These are phyloP conservation scores for Blastobotrys attinorum DNA, from an alignment of 805 yeast species.

Conservation along the genomic window DNA sequence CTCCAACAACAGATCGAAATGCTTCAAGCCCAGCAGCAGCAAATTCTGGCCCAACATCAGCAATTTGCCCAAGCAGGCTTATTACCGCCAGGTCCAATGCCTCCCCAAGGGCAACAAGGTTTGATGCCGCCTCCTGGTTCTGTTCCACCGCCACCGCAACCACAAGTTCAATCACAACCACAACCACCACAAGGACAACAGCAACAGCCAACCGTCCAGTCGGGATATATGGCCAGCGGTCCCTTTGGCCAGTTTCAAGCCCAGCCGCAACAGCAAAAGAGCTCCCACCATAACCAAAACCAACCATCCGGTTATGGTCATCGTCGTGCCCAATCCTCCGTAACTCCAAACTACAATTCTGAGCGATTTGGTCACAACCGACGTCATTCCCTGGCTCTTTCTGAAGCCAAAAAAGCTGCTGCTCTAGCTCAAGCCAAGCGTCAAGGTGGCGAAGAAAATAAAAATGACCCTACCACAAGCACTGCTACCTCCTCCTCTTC, in stretches of 20 bases:
- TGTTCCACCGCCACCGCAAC: slow-evolving; percentile 6
- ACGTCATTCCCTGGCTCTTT: slow-evolving; percentile 85
- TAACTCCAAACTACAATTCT: slow-evolving; percentile 2
- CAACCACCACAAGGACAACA: slow-evolving; percentile 8
- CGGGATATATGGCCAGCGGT: slow-evolving; percentile 16
- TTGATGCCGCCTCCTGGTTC: slow-evolving; percentile 13
- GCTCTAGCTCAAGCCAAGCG: slow-evolving; percentile 75
- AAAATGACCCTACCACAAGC: not conserved
- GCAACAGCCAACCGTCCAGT: slow-evolving; percentile 14
- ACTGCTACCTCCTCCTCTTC: not conserved
- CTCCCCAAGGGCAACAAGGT: slow-evolving; percentile 9
- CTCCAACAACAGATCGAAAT: slow-evolving; percentile 87
- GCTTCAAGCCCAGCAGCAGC: slow-evolving; percentile 90
- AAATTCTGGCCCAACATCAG: slow-evolving; percentile 64
- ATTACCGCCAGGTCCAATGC: slow-evolving; percentile 14
- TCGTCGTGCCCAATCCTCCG: slow-evolving; percentile 30
- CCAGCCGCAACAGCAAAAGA: slow-evolving; percentile 14
- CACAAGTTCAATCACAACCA: slow-evolving; percentile 2
- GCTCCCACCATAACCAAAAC: no score
- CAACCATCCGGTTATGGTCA: slow-evolving; percentile 17
- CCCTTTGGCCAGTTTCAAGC: slow-evolving; percentile 22
- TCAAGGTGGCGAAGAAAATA: not conserved
- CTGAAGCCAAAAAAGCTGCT: slow-evolving; percentile 95
- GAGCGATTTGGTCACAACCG: slow-evolving; percentile 61
- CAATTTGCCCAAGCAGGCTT: slow-evolving; percentile 28